Evolutionary conservation across 306 rosid genomes (phyloP).

Genomic region (Ceratonia siliqua): DNA sequence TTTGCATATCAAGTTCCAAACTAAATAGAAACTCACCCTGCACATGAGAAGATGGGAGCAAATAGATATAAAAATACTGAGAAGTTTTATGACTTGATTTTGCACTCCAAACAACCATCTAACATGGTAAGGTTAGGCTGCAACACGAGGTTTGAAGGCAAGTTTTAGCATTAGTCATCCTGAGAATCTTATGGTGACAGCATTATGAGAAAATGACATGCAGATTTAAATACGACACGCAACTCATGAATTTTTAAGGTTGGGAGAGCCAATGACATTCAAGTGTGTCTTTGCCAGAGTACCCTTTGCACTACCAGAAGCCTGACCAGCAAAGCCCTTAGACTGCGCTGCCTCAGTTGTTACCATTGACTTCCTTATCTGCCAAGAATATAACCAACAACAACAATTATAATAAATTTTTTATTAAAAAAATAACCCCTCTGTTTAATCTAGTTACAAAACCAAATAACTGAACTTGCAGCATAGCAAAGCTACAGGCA

Average conservation of each 20-base stretch:
- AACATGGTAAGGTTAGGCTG: background rate
- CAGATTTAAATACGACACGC: conserved; percentile 14
- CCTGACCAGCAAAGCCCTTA: conserved; percentile 73
- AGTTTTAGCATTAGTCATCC: background rate
- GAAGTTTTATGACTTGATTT: background rate
- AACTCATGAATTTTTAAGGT: conserved; percentile 48
- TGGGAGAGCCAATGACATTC: conserved; percentile 58
- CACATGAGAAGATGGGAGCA: background rate
- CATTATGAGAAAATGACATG: conserved; percentile 14
- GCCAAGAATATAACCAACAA: conserved; percentile 39
- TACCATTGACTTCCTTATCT: conserved; percentile 83
- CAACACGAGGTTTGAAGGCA: background rate
- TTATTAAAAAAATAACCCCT: too few relatives aligned
- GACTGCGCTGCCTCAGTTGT: conserved; percentile 60
- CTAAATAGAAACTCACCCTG: background rate
- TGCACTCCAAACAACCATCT: background rate
- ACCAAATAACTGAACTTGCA: background rate
- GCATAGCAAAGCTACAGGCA: background rate
- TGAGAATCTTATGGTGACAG: background rate
- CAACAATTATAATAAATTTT: background rate
- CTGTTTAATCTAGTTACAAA: background rate
- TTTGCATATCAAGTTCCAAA: background rate
- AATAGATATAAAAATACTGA: background rate
- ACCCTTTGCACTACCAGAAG: conserved; percentile 75
- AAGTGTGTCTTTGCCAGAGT: conserved; percentile 63